Conservation (phyloP, 164 flowering plant genomes). For the Santalum album region DNA sequence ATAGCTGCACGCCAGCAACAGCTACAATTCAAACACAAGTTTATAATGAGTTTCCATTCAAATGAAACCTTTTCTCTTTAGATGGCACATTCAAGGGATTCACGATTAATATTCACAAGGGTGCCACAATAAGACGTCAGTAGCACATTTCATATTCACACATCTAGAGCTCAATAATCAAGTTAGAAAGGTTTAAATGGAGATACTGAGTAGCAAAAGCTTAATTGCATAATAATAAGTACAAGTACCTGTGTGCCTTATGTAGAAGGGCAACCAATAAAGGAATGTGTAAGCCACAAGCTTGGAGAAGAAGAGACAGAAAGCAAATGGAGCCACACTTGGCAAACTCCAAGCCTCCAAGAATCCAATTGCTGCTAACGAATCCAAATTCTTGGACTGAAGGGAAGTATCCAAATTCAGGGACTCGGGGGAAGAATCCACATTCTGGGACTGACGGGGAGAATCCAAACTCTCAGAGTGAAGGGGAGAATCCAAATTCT, state of each 20-base stretch:
- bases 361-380: slow-evolving; percentile 67
- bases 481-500: background rate
- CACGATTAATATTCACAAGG: background rate
- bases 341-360: slow-evolving; percentile 94
- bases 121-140: background rate
- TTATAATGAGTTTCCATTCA: background rate
- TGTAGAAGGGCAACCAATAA: slow-evolving; percentile 95
- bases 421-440: background rate
- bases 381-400: no score
- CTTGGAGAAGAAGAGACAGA: slow-evolving; percentile 94
- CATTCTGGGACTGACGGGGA: no score
- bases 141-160: no score
- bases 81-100: background rate
- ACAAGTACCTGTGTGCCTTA: slow-evolving; percentile 79
- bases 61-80: no score
- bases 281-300: slow-evolving; percentile 95
- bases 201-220: no score
- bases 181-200: no score
- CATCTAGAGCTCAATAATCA: no score
- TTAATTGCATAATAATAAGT: background rate
- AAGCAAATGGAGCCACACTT: slow-evolving; percentile 80
- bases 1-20: slow-evolving; percentile 82
- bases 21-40: slow-evolving; percentile 38
- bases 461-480: no score
- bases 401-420: no score